Evolutionary conservation across 306 rosid genomes (phyloP), one percentile per base, ranked within the genome.

Genomic region (Ochetophila trinervis): DNA sequence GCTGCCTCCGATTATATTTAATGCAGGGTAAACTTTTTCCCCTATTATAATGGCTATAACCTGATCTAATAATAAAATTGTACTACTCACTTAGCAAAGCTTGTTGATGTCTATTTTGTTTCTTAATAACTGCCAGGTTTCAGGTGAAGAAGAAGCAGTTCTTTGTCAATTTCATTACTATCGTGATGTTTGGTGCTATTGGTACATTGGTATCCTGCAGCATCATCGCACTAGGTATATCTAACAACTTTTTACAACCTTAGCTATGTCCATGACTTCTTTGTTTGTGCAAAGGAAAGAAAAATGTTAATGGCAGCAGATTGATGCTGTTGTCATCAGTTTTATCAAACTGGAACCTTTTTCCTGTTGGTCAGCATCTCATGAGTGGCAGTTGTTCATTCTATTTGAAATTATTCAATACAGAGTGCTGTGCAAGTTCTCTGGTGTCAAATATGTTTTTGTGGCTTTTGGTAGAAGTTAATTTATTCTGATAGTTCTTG

Each of bases 71-170:
- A 51, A 14, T 19, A n/a, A 18, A 14, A 6, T 50, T 16, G 6
- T 50, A 1, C 22, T 50, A n/a, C 54, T 50, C 19, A 14, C 54
- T 50, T 50, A 19, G 17, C 23, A 0, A 50, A 6, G 21, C 21
- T 22, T 50, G 54, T 1, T 15, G 54, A 50, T 50, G 20, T 50
- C 4, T 19, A 16, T 50, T 5, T 50, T 16, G 23, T 19, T 16
- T 8, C 68, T 73, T 75, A 40, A 49, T 73, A 53, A 77, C 48
- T 70, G 69, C 54, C 97, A 94, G 99, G 82, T 94, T 94, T 80
- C 99, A 94, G 78, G 99, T 94, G 79, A 94, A 94, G 78, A 94
- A 94, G 96, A 94, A 94, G 85, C 97, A 82, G 74, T 94, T 94
- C 75, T 94, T 94, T 59, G 84, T 74, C 8, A 90, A 94, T 74